Conservation (phyloP, 768 basidiomycete species). For the Hortiboletus flavorubellus region DNA sequence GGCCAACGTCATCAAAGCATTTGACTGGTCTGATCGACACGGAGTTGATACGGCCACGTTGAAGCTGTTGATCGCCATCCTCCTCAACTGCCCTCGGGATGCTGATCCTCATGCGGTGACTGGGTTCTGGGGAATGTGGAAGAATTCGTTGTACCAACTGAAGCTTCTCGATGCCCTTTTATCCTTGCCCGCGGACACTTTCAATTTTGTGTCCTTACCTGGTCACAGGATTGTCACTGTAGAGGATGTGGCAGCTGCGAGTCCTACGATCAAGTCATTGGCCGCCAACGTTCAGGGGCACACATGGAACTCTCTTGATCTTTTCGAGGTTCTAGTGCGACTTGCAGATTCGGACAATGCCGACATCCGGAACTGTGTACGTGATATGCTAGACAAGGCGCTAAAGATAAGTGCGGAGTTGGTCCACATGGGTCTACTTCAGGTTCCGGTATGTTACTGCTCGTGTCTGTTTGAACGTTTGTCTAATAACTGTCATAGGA, state of each 20-base stretch:
- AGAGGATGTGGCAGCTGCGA: slow-evolving; percentile 80
- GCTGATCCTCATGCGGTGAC: slow-evolving; percentile 74
- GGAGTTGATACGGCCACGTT: slow-evolving; percentile 88
- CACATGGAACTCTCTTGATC: slow-evolving; percentile 92
- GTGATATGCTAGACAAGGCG: slow-evolving; percentile 92
- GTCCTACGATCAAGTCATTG: slow-evolving; percentile 88
- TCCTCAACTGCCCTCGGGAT: slow-evolving; percentile 77
- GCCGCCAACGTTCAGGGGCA: slow-evolving; percentile 89
- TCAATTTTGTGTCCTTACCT: slow-evolving; percentile 88
- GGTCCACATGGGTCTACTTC: slow-evolving; percentile 88
- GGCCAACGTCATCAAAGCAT: slow-evolving; percentile 78
- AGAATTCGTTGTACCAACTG: slow-evolving; percentile 80
- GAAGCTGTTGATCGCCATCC: slow-evolving; percentile 84
- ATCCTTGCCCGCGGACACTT: slow-evolving; percentile 84
- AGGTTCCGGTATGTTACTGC: slow-evolving; percentile 70
- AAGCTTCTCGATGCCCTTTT: slow-evolving; percentile 86
- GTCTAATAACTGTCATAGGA: slow-evolving; percentile 40
- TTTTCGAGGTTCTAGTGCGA: slow-evolving; percentile 85
- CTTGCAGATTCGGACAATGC: slow-evolving; percentile 66
- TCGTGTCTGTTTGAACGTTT: neutral
- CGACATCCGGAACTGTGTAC: slow-evolving; percentile 73
- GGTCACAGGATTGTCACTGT: slow-evolving; percentile 81
- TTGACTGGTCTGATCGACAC: slow-evolving; percentile 80
- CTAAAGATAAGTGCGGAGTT: slow-evolving; percentile 92
- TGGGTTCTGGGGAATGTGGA: slow-evolving; percentile 86